Evolutionary conservation across 371 early-diverging fungal species (phyloP).

Genomic region (Mucor sp.): DNA sequence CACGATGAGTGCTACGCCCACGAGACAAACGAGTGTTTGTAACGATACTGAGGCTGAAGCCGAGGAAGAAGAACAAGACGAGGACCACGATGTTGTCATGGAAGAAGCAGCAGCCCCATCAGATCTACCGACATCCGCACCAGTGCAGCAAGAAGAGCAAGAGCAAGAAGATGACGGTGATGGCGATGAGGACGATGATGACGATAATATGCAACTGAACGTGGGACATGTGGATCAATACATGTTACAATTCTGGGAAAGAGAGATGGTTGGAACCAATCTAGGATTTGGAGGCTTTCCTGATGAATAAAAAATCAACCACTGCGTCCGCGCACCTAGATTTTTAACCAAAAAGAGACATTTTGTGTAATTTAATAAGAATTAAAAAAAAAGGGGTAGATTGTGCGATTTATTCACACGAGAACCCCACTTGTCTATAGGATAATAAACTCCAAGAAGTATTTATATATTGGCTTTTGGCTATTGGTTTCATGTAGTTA

Average conservation of each 20-base stretch:
- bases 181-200: slow-evolving; percentile 24
- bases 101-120: background rate
- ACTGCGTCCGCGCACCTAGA: slow-evolving; percentile 23
- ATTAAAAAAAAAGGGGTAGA: background rate
- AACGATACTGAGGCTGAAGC: background rate
- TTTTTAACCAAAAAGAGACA: background rate
- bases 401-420: background rate
- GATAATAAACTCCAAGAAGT: no score
- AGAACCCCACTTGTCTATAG: no score
- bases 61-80: background rate
- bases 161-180: slow-evolving; percentile 10
- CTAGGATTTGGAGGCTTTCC: slow-evolving; percentile 62
- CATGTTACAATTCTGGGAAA: slow-evolving; percentile 68
- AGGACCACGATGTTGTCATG: background rate
- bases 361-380: background rate
- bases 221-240: slow-evolving; percentile 74
- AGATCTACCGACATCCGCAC: background rate
- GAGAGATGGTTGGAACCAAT: slow-evolving; percentile 58
- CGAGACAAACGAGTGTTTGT: background rate
- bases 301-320: background rate
- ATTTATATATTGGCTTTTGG: background rate
- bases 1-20: background rate
- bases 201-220: slow-evolving; percentile 39
- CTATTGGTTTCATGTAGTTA: background rate
- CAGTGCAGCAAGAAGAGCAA: slow-evolving; percentile 1